Evolutionary conservation across 768 basidiomycete species (phyloP).

Genomic region (Russula abietina): DNA sequence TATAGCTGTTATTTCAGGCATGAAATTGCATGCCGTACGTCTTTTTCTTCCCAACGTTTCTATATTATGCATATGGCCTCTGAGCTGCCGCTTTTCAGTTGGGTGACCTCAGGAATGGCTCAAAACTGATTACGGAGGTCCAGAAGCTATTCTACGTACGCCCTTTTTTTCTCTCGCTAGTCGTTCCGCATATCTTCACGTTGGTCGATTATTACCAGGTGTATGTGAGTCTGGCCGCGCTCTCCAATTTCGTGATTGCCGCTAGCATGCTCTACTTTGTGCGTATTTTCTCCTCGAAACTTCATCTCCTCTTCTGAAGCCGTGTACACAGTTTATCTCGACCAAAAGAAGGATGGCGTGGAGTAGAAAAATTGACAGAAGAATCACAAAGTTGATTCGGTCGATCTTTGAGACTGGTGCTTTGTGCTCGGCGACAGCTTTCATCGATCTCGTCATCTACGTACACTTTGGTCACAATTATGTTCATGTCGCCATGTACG

Average conservation of each 20-base stretch:
- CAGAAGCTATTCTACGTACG: neutral
- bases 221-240: neutral
- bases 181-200: neutral
- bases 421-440: neutral
- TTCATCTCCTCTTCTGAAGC: neutral
- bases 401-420: constrained; percentile 7
- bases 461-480: neutral
- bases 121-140: neutral
- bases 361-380: neutral
- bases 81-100: neutral
- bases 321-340: neutral
- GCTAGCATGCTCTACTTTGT: constrained; percentile 9
- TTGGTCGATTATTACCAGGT: neutral
- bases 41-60: neutral
- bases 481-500: neutral
- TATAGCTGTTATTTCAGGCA: neutral
- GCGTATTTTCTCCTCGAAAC: neutral
- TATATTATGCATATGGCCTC: neutral
- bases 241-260: neutral
- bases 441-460: neutral
- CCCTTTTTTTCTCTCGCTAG: neutral
- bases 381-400: constrained; percentile 4
- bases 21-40: neutral
- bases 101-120: neutral
- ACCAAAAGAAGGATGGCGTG: neutral